Percentiles rank a stretch among this genome's conserved stretches.
phyloP scores from a whole-genome alignment of 192 early-diverging fungal genomes.

The Gonapodya prolifera region DNA sequence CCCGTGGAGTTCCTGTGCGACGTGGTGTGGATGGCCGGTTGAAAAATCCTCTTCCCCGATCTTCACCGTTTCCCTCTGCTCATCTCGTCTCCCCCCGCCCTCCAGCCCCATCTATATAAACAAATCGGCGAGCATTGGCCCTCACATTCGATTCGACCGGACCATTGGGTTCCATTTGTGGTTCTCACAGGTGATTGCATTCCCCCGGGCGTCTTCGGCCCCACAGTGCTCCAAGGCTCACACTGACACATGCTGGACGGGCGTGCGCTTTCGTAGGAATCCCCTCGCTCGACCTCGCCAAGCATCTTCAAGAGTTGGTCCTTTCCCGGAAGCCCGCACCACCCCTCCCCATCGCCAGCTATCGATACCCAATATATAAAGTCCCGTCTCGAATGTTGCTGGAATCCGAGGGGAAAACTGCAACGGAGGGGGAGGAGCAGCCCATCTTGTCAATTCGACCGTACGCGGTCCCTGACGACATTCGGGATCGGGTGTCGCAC shows the following conservation, averaged over 20 bases:
- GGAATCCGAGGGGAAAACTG: background rate
- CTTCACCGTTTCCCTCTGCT: too few relatives aligned
- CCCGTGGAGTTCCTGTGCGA: background rate
- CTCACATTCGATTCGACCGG: constrained; percentile 18
- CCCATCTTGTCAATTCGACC: constrained; percentile 12
- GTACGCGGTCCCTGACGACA: constrained; percentile 16
- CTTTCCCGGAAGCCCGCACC: background rate
- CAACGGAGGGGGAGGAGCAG: constrained; percentile 6
- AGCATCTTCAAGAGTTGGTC: background rate
- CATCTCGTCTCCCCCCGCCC: background rate
- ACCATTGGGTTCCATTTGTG: constrained; percentile 38
- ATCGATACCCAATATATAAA: constrained; percentile 9
- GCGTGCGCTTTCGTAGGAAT: background rate
- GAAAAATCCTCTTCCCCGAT: background rate
- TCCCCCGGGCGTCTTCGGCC: background rate
- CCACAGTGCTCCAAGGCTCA: constrained; percentile 1
- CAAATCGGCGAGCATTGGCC: constrained; percentile 31
- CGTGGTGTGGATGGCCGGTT: background rate
- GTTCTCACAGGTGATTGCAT: constrained; percentile 16
- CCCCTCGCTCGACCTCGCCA: background rate
- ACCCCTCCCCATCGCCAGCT: constrained; percentile 7
- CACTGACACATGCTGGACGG: background rate
- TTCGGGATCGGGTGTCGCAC: constrained; percentile 12
- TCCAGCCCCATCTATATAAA: constrained; percentile 13
- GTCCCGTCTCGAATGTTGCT: background rate